These are phyloP conservation scores for Quercus tomentella DNA, from an alignment of 331 rosid species.

Conservation along the genomic window DNA sequence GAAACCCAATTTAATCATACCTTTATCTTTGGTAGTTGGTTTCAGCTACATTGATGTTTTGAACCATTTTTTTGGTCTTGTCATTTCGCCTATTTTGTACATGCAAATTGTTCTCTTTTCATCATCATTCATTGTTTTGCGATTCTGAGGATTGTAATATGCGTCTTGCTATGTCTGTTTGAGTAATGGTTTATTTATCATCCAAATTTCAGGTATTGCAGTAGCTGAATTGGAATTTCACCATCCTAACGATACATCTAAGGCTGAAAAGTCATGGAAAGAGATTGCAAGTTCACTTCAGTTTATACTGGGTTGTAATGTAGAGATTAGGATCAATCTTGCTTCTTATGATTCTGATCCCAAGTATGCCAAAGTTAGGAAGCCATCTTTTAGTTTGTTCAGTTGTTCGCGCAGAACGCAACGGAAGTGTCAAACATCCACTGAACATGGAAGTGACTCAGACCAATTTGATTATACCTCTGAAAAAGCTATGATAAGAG, in stretches of 20 bases:
- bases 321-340: conserved; percentile 71
- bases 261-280: conserved; percentile 85
- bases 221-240: conserved; percentile 71
- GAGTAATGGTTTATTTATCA: background rate
- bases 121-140: background rate
- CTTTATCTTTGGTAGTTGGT: background rate
- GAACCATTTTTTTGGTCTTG: background rate
- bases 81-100: background rate
- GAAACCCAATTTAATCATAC: background rate
- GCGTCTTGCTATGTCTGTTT: background rate
- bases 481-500: conserved; percentile 43
- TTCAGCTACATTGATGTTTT: background rate
- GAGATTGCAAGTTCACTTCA: conserved; percentile 69
- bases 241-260: conserved; percentile 44
- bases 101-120: background rate
- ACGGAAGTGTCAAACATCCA: conserved; percentile 33
- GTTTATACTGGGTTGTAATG: conserved; percentile 57
- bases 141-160: background rate
- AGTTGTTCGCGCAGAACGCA: conserved; percentile 58
- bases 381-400: conserved; percentile 57
- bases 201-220: conserved; percentile 58
- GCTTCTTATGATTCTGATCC: conserved; percentile 41
- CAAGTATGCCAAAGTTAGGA: conserved; percentile 40
- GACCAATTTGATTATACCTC: conserved; percentile 39
- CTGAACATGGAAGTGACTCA: conserved; percentile 42